Conservation (phyloP, 2,329 filamentous ascomycete genomes). For the Raffaelea albimanens region DNA sequence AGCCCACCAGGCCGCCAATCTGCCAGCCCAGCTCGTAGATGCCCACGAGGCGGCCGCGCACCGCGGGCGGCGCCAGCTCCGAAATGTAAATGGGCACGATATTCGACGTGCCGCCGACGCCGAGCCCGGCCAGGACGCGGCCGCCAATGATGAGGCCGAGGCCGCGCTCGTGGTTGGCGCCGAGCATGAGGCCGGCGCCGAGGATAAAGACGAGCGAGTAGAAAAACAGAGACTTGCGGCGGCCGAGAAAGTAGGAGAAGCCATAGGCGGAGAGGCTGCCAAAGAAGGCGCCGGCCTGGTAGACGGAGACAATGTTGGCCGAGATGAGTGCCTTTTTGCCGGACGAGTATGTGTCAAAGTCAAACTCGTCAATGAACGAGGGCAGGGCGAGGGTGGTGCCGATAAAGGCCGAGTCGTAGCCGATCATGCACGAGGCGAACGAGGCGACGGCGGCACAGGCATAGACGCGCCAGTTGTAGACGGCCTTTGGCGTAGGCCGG, state of each 20-base stretch:
- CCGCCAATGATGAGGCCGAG: conserved; percentile 56
- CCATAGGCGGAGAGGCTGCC: conserved; percentile 62
- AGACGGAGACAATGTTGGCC: conserved; percentile 70
- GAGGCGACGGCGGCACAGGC: conserved; percentile 43
- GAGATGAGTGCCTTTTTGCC: conserved; percentile 49
- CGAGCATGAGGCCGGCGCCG: conserved; percentile 65
- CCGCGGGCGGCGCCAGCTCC: conserved; percentile 50
- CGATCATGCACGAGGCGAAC: conserved; percentile 47
- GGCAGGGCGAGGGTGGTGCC: conserved; percentile 45
- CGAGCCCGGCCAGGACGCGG: conserved; percentile 53
- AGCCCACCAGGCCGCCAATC: conserved; percentile 52
- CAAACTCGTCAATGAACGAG: conserved; percentile 62
- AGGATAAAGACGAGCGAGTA: conserved; percentile 57
- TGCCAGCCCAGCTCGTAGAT: conserved; percentile 60
- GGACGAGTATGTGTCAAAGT: conserved; percentile 40
- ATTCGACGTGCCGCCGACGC: conserved; percentile 53
- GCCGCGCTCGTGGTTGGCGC: conserved; percentile 49
- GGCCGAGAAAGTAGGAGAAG: conserved; percentile 57
- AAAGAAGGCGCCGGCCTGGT: conserved; percentile 78
- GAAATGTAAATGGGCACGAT: conserved; percentile 55
- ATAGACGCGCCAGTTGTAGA: conserved; percentile 55
- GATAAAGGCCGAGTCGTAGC: conserved; percentile 67
- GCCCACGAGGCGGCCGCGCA: conserved; percentile 55
- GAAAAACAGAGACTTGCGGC: conserved; percentile 52
- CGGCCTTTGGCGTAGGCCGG: conserved; percentile 44